phyloP scores from a whole-genome alignment of 176 grass and related monocot species.

The Oryza rufipogon region DNA sequence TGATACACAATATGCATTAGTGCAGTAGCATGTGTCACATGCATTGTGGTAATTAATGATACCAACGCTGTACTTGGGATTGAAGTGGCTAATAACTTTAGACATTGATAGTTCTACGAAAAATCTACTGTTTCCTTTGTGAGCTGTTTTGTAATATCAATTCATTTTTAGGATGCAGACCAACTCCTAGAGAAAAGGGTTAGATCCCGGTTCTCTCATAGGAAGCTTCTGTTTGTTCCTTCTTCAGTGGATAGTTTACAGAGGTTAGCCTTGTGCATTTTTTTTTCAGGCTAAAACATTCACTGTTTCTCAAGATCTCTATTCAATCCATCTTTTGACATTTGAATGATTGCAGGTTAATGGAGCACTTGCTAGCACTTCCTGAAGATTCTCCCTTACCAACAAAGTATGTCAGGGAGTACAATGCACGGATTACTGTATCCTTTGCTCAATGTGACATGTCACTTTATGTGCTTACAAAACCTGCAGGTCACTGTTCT shows the following conservation, averaged over 20 bases:
- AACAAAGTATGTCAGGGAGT: constrained; percentile 65
- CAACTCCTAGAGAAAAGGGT: constrained; percentile 97
- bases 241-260: constrained; percentile 64
- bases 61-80: constrained; percentile 7
- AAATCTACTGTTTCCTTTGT: constrained; percentile 21
- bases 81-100: not conserved
- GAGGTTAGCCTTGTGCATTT: constrained; percentile 43
- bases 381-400: constrained; percentile 51
- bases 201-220: constrained; percentile 87
- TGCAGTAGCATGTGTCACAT: constrained; percentile 6
- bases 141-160: not conserved
- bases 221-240: constrained; percentile 86
- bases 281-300: constrained; percentile 24
- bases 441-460: constrained; percentile 47
- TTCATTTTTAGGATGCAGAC: constrained; percentile 76
- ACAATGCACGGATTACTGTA: constrained; percentile 73
- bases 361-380: constrained; percentile 75
- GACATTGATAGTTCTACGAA: not conserved
- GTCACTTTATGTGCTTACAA: constrained; percentile 4
- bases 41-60: constrained; percentile 20
- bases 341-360: constrained; percentile 55
- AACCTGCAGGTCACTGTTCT: constrained; percentile 18
- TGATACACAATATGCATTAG: not conserved
- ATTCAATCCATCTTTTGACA: constrained; percentile 30
- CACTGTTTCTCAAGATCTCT: constrained; percentile 16